Base-by-base conservation (phyloP, 345 rosid genomes). In the Populus ilicifolia region DNA sequence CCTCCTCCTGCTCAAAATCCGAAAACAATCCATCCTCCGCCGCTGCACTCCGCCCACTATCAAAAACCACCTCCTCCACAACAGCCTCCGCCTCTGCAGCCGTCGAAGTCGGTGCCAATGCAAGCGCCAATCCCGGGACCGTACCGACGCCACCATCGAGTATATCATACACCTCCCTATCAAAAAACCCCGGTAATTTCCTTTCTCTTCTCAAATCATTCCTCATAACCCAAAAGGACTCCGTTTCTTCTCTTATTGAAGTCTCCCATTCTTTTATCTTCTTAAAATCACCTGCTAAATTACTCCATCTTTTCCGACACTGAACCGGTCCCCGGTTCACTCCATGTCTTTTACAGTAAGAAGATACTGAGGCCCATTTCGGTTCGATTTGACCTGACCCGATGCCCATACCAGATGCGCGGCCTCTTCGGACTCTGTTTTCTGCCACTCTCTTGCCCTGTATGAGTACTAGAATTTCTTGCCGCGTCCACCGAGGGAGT, bases 261-360 rank as follows among this genome's bases (percentile, higher is more conserved):
- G 87, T 72, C 77, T 96, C 99, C 99, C 99, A 96, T 80, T 96
- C 97, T 73, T 89, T 96, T 8, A 96, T 94, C 89, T 96, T 96
- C 91, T 94, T 93, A 64, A 82, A 92, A 76, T 96, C 99, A 29
- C 99, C 99, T n/a, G 99, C 89, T 46, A 96, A 86, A 79, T 96
- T 96, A 79, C 98, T 96, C 98, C 98, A 96, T 77, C 98, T 84
- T 80, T 96, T 96, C 62, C 98, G 96, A 83, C 99, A 96, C 95
- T 96, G 99, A 27, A 96, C 93, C 27, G 99, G 99, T 0, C 97
- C 99, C 14, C 99, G 87, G 86, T 93, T 91, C 74, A 94, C 99
- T 0, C 98, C 98, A 82, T 96, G 97, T 54, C 93, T 82, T 27
- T 85, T 88, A 39, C 98, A 96, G 84, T 96, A 96, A 13, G 97